These are phyloP conservation scores for Plasmodium relictum DNA, from an alignment of 169 alveolate species.

Conservation along the genomic window DNA sequence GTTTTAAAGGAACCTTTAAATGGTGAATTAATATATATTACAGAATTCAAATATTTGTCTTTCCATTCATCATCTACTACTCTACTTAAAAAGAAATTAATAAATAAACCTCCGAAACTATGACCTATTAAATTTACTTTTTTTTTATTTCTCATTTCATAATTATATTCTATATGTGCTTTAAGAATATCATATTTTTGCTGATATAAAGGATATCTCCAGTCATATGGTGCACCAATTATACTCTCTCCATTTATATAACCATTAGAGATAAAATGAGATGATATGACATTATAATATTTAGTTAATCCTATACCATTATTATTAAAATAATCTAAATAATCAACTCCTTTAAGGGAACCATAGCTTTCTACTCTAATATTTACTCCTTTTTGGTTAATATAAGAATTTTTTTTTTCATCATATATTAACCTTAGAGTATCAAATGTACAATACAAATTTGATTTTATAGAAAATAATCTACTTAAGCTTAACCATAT, in stretches of 20 bases:
- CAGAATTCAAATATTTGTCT: constrained; percentile 17
- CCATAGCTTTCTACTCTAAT: constrained; percentile 50
- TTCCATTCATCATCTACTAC: constrained; percentile 57
- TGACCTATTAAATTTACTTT: constrained; percentile 54
- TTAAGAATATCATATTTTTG: constrained; percentile 41
- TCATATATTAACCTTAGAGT: constrained; percentile 44
- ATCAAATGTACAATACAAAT: constrained; percentile 48
- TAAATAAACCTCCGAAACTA: constrained; percentile 68
- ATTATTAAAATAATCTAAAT: constrained; percentile 57
- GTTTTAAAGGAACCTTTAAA: constrained; percentile 55
- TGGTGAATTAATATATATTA: constrained; percentile 35
- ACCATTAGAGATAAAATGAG: constrained; percentile 28
- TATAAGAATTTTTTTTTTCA: constrained; percentile 12
- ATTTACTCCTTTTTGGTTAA: constrained; percentile 42
- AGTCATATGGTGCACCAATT: constrained; percentile 66
- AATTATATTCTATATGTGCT: constrained; percentile 30
- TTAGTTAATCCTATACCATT: constrained; percentile 30
- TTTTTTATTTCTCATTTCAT: constrained; percentile 25
- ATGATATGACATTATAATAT: constrained; percentile 15
- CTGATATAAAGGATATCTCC: constrained; percentile 62
- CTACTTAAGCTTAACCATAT: constrained; percentile 48
- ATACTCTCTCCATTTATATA: constrained; percentile 57
- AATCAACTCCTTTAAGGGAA: constrained; percentile 34
- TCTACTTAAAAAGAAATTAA: constrained; percentile 41
- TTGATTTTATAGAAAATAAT: constrained; percentile 33